A percentile compares a stretch with the other conserved stretches of the same genome.
phyloP scores from a whole-genome alignment of 2,329 filamentous ascomycete species.

The Alternaria ventricosa region DNA sequence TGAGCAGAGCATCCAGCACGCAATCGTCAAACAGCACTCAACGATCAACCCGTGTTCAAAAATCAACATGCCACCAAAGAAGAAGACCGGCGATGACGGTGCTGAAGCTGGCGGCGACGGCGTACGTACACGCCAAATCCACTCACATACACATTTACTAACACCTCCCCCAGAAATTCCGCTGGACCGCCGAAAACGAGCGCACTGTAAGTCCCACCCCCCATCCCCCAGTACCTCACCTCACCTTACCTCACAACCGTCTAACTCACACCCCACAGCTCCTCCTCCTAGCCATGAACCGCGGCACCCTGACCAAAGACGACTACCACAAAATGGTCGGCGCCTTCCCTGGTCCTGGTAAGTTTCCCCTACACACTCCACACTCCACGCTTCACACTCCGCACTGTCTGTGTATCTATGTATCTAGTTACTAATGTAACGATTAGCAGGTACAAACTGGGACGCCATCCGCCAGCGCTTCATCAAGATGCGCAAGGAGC shows the following conservation, averaged over 20 bases:
- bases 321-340: background rate
- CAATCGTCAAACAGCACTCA: too few relatives aligned
- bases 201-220: background rate
- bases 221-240: too few relatives aligned
- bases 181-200: background rate
- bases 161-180: too few relatives aligned
- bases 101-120: background rate
- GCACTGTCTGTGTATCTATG: too few relatives aligned
- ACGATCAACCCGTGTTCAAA: too few relatives aligned
- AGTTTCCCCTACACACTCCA: background rate
- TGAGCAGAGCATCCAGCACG: too few relatives aligned
- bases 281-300: background rate
- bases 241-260: fast-evolving
- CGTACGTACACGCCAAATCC: background rate
- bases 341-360: background rate
- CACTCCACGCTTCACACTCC: too few relatives aligned
- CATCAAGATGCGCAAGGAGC: background rate
- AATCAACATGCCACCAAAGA: background rate
- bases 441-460: background rate
- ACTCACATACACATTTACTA: background rate
- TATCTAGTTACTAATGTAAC: too few relatives aligned
- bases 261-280: background rate
- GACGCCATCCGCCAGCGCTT: background rate
- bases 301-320: background rate
- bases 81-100: background rate